A percentile compares a stretch with the other conserved stretches of the same genome.
These are phyloP conservation scores for Caryopteris hybrid DNA, from an alignment of 305 asterid genomes.

Conservation along the genomic window DNA sequence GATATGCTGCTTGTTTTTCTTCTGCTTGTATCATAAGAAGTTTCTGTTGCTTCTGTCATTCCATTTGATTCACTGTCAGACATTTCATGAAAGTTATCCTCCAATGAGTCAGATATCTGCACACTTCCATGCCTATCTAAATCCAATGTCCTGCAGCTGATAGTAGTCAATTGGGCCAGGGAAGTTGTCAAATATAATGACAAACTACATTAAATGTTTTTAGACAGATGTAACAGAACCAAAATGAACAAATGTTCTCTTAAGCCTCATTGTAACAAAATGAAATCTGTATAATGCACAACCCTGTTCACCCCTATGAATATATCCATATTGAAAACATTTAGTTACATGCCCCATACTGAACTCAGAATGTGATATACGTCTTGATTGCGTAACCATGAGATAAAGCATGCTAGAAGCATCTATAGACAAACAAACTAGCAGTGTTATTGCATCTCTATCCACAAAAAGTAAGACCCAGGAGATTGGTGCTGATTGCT, in stretches of 20 bases:
- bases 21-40: constrained; percentile 27
- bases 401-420: not conserved
- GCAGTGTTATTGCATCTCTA: not conserved
- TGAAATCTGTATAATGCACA: not conserved
- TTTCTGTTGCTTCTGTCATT: constrained; percentile 22
- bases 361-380: not conserved
- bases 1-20: constrained; percentile 16
- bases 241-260: not conserved
- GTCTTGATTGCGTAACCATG: not conserved
- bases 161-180: constrained; percentile 10
- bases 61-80: constrained; percentile 39
- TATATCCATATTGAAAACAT: not conserved
- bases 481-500: not conserved
- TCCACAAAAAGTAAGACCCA: not conserved
- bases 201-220: not conserved
- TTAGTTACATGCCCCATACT: not conserved
- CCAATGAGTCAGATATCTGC: constrained; percentile 43
- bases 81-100: constrained; percentile 22
- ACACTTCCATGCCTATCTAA: constrained; percentile 30
- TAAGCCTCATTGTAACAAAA: not conserved
- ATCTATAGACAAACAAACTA: not conserved
- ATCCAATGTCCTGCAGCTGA: constrained; percentile 32
- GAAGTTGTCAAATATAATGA: constrained; percentile 1
- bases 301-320: not conserved
- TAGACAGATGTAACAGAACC: not conserved